A percentile compares a stretch with the other conserved stretches of the same genome.
Evolutionary conservation across 202 grass and related monocot species (phyloP).

Genomic region (Panicum virgatum): DNA sequence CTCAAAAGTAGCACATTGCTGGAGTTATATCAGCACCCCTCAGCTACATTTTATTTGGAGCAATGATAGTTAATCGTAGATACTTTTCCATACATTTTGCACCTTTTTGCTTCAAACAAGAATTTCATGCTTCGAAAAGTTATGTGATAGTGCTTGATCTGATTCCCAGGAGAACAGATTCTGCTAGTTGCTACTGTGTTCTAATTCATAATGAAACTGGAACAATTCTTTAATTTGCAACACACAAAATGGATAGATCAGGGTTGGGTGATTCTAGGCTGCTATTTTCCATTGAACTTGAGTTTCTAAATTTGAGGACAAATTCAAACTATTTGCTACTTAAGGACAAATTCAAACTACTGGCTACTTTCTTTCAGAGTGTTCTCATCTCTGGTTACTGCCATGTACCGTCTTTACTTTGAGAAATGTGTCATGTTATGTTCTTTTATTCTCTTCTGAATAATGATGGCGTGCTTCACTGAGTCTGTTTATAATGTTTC

Average conservation of each 20-base stretch:
- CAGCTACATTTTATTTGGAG: not conserved
- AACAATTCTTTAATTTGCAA: not conserved
- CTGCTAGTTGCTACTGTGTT: not conserved
- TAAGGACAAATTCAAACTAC: too few relatives aligned
- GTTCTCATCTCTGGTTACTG: not conserved
- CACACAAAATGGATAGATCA: not conserved
- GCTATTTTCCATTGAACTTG: too few relatives aligned
- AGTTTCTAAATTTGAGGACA: not conserved
- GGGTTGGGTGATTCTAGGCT: too few relatives aligned
- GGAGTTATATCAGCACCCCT: conserved; percentile 4
- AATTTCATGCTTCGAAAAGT: not conserved
- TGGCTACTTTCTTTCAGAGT: conserved; percentile 2
- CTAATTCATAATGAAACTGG: not conserved
- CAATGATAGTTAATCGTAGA: not conserved
- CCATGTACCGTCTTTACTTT: not conserved
- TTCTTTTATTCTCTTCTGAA: conserved; percentile 1
- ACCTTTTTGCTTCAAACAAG: not conserved
- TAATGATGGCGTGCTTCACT: not conserved
- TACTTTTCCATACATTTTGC: not conserved
- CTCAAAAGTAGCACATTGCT: not conserved
- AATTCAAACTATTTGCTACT: too few relatives aligned
- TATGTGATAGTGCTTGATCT: not conserved
- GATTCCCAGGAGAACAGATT: conserved; percentile 18
- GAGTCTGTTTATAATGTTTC: not conserved
- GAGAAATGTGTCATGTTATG: not conserved